Evolutionary conservation across 306 rosid species (phyloP).

Genomic region (Neltuma alba): DNA sequence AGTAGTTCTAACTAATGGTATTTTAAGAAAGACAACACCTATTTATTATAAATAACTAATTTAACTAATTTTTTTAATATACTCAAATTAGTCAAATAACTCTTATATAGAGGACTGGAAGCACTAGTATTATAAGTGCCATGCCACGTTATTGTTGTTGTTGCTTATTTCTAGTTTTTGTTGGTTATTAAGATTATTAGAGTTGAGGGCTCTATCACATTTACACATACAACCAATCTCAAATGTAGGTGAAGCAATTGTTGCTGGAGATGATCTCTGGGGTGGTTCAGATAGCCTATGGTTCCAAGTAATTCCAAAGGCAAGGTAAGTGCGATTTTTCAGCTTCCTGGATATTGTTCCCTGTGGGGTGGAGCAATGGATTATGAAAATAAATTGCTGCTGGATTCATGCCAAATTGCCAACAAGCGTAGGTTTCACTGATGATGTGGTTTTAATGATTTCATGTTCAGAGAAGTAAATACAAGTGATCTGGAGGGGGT

Average conservation of each 20-base stretch:
- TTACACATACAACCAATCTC: slow-evolving; percentile 26
- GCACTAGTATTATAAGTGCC: too few relatives aligned
- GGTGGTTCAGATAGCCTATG: slow-evolving; percentile 90
- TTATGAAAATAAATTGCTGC: slow-evolving; percentile 17
- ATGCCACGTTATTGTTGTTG: too few relatives aligned
- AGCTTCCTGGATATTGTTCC: slow-evolving; percentile 16
- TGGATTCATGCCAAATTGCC: slow-evolving; percentile 25
- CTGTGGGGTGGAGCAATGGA: not conserved
- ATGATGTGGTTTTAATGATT: slow-evolving; percentile 36
- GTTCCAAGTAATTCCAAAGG: slow-evolving; percentile 80
- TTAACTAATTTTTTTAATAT: too few relatives aligned
- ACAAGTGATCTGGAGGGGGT: slow-evolving; percentile 79
- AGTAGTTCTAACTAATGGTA: too few relatives aligned
- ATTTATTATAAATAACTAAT: too few relatives aligned
- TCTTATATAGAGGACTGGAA: too few relatives aligned
- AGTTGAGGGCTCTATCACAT: not conserved
- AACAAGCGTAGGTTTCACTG: not conserved
- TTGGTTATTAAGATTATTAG: not conserved
- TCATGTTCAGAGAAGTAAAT: slow-evolving; percentile 73
- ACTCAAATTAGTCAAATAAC: too few relatives aligned
- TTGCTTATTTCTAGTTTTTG: not conserved
- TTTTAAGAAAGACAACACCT: too few relatives aligned
- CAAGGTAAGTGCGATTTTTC: slow-evolving; percentile 69
- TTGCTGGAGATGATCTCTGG: slow-evolving; percentile 87
- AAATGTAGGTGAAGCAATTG: slow-evolving; percentile 79